These are phyloP conservation scores for Shiraia bambusicola DNA, from an alignment of 2,329 filamentous ascomycete species.

Conservation along the genomic window DNA sequence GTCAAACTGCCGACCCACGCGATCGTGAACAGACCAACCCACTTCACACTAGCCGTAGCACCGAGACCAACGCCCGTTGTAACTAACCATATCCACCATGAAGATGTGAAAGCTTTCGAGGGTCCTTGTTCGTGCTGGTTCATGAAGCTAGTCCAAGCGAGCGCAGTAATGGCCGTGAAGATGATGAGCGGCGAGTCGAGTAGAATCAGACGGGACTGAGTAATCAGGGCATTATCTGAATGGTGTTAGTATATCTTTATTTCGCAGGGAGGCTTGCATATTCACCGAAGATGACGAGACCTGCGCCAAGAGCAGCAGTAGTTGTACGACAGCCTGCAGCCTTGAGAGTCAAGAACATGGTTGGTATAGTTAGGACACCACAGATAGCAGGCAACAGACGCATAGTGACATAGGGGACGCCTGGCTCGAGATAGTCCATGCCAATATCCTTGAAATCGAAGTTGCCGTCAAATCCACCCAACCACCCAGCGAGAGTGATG, in stretches of 20 bases:
- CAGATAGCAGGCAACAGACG: slow-evolving; percentile 87
- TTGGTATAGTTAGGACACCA: slow-evolving; percentile 83
- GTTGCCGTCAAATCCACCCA: slow-evolving; percentile 90
- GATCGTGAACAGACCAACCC: slow-evolving; percentile 98
- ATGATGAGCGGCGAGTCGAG: slow-evolving; percentile 93
- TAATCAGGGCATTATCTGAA: slow-evolving; percentile 89
- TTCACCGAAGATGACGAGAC: slow-evolving; percentile 85
- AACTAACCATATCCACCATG: slow-evolving; percentile 98
- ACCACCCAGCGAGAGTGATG: slow-evolving; percentile 90
- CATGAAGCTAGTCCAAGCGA: slow-evolving; percentile 88
- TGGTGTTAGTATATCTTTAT: slow-evolving; percentile 17
- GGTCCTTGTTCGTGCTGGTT: slow-evolving; percentile 97
- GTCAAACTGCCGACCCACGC: slow-evolving; percentile 96
- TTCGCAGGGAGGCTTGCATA: neutral
- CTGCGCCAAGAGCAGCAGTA: slow-evolving; percentile 79
- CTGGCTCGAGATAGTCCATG: slow-evolving; percentile 94
- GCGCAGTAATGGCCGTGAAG: slow-evolving; percentile 86
- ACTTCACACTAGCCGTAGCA: slow-evolving; percentile 93
- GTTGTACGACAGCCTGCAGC: slow-evolving; percentile 83
- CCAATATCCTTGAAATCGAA: slow-evolving; percentile 99
- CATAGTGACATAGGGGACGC: slow-evolving; percentile 97
- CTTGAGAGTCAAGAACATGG: slow-evolving; percentile 93
- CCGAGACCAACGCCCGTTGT: slow-evolving; percentile 85
- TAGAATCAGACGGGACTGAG: slow-evolving; percentile 91
- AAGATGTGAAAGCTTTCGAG: slow-evolving; percentile 78